Evolutionary conservation across 1,284 basidiomycete species (phyloP).

Genomic region (Cryptococcus neoformans): DNA sequence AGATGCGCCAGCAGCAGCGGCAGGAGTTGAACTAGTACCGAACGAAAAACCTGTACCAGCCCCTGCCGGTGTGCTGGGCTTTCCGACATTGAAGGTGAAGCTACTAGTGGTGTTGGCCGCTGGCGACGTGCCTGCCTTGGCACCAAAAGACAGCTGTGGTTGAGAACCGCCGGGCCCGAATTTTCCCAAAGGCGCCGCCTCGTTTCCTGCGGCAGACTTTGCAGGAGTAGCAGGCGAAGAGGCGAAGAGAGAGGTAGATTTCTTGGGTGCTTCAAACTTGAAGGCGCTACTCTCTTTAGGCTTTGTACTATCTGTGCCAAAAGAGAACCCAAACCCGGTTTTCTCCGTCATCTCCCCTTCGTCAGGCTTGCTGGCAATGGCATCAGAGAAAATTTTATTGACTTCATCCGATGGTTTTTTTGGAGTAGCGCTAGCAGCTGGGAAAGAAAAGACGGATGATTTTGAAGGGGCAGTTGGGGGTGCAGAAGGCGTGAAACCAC

Average conservation of each 20-base stretch:
- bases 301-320: slow-evolving; percentile 13
- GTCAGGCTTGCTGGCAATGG: slow-evolving; percentile 25
- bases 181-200: slow-evolving; percentile 34
- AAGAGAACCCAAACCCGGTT: slow-evolving; percentile 13
- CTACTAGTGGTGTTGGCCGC: slow-evolving; percentile 12
- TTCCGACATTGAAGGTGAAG: slow-evolving; percentile 9
- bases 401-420: slow-evolving; percentile 34
- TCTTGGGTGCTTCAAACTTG: slow-evolving; percentile 6
- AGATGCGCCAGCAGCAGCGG: not conserved
- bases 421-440: slow-evolving; percentile 9
- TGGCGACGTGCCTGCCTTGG: slow-evolving; percentile 18
- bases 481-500: slow-evolving; percentile 10
- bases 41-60: slow-evolving; percentile 37
- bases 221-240: slow-evolving; percentile 38
- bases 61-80: slow-evolving; percentile 11
- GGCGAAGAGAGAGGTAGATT: slow-evolving; percentile 29
- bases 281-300: slow-evolving; percentile 5
- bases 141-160: slow-evolving; percentile 37
- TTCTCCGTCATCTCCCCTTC: slow-evolving; percentile 2
- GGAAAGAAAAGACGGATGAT: not conserved
- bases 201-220: slow-evolving; percentile 34
- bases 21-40: slow-evolving; percentile 2
- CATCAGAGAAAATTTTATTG: slow-evolving; percentile 31
- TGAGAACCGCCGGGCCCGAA: slow-evolving; percentile 39
- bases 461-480: not conserved